phyloP scores from a whole-genome alignment of 2,329 filamentous ascomycete species.

The Ophiosphaerella korrae region DNA sequence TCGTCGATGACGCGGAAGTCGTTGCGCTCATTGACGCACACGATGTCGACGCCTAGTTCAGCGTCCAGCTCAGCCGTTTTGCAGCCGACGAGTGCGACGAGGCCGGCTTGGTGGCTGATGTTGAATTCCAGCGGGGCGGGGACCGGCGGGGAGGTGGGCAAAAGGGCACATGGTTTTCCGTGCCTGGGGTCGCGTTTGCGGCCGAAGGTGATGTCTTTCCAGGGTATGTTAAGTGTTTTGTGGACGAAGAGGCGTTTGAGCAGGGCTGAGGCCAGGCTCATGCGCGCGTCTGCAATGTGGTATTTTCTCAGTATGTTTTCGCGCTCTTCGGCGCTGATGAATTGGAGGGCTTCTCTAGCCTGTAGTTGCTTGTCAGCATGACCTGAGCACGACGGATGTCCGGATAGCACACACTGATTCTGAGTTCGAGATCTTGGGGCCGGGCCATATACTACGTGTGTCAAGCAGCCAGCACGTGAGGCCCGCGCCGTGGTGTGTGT shows the following conservation, averaged over 20 bases:
- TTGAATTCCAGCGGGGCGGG: slow-evolving; percentile 68
- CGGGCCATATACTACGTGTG: slow-evolving; percentile 54
- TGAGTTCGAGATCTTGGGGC: slow-evolving; percentile 47
- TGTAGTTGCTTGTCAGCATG: slow-evolving; percentile 17
- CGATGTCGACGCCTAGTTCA: slow-evolving; percentile 75
- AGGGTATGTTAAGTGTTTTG: slow-evolving; percentile 63
- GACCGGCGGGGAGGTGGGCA: slow-evolving; percentile 37
- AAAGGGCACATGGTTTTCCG: slow-evolving; percentile 58
- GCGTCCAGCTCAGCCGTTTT: slow-evolving; percentile 37
- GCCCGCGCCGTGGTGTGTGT: slow-evolving; percentile 12
- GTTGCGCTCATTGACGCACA: slow-evolving; percentile 72
- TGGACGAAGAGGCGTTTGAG: slow-evolving; percentile 74
- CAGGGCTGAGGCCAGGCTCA: slow-evolving; percentile 73
- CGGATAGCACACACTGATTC: slow-evolving; percentile 11
- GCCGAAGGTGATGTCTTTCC: slow-evolving; percentile 63
- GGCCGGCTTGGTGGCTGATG: slow-evolving; percentile 76
- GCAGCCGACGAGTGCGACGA: slow-evolving; percentile 68
- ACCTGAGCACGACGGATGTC: not conserved
- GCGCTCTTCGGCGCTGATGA: slow-evolving; percentile 60
- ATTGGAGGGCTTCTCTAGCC: slow-evolving; percentile 50
- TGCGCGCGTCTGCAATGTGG: slow-evolving; percentile 73
- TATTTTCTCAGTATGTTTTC: slow-evolving; percentile 64
- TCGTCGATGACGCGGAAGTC: slow-evolving; percentile 63
- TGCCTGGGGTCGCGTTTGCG: slow-evolving; percentile 59
- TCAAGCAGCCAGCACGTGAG: slow-evolving; percentile 58